phyloP scores from a whole-genome alignment of 2,329 filamentous ascomycete species.

The Coniochaeta hoffmannii region DNA sequence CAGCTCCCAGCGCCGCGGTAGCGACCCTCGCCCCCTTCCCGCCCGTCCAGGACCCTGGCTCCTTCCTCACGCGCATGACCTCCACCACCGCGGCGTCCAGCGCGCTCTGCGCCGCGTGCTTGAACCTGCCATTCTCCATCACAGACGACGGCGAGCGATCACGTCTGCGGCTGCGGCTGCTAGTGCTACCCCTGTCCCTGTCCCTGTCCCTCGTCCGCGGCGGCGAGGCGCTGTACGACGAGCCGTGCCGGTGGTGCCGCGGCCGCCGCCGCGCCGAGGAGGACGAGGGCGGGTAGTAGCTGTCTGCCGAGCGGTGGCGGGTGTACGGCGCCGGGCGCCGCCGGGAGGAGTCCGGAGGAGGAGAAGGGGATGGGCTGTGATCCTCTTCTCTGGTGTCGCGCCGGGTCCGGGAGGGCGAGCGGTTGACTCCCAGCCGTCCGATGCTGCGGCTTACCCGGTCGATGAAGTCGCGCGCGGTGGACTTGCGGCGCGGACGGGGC shows the following conservation, averaged over 20 bases:
- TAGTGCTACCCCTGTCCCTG: neutral
- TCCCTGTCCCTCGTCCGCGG: too few relatives aligned
- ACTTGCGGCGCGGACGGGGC: neutral
- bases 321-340: neutral
- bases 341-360: neutral
- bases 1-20: constrained; percentile 17
- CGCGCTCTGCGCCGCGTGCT: neutral
- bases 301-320: neutral
- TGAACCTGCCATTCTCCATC: neutral
- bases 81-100: constrained; percentile 1
- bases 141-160: neutral
- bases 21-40: constrained; percentile 15
- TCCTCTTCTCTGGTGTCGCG: too few relatives aligned
- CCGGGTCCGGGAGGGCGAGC: neutral
- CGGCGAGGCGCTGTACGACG: neutral
- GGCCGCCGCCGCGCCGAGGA: neutral
- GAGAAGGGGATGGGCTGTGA: neutral
- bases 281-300: neutral
- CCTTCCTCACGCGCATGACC: constrained; percentile 6
- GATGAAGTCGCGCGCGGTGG: neutral
- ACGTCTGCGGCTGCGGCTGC: neutral
- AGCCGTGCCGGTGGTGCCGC: neutral
- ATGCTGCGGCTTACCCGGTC: neutral
- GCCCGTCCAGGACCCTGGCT: constrained; percentile 15
- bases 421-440: neutral